Evolutionary conservation across 306 rosid genomes (phyloP), one percentile per base, ranked within the genome.

Genomic region (Begonia loranthoides): DNA sequence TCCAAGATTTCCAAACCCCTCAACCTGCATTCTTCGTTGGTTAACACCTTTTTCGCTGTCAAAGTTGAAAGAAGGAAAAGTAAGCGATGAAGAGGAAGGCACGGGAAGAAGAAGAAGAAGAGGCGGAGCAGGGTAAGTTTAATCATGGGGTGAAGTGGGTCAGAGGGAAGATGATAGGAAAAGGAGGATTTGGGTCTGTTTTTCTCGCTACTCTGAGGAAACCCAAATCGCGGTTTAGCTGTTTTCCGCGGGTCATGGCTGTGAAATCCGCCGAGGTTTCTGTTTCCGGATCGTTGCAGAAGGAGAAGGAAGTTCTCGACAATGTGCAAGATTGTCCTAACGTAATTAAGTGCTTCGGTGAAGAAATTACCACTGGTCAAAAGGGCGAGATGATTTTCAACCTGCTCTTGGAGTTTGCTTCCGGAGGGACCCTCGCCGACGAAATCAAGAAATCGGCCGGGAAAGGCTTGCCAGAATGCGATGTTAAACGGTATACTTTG

Each of bases 111-210:
- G 62, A 45, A 13, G 52, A 7, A 11, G 62, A 45, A 13, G 52
- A 7, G 45, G 39, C 47, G 15, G 49, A n/a, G 16, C 57, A 10
- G 11, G 52, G 46, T 4, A 14, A n/a, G 52, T 62, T 54, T 49
- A 59, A 41, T 51, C 41, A 59, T n/a, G 66, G 66, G 28, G 16
- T 10, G 3, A 41, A 34, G 9, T 66, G 71, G 66, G 0, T 13
- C 16, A 49, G 66, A 54, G 57, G 66, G 0, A 9, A 9, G 22
- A 13, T 59, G 52, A 55, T 70, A 11, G 70, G 75, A 4, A 50
- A 59, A 64, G 75, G 75, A 55, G 51, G 59, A 13, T 70, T 55
- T 13, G 75, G 58, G 4, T 70, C 63, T 3, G 75, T 70, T 10
- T 70, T 59, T 53, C 50, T 70, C 13, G 75, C 75, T 9, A 54